Evolutionary conservation across 2,329 filamentous ascomycete genomes (phyloP), one percentile per base, ranked within the genome.

Genomic region (Fusarium xyrophilum): DNA sequence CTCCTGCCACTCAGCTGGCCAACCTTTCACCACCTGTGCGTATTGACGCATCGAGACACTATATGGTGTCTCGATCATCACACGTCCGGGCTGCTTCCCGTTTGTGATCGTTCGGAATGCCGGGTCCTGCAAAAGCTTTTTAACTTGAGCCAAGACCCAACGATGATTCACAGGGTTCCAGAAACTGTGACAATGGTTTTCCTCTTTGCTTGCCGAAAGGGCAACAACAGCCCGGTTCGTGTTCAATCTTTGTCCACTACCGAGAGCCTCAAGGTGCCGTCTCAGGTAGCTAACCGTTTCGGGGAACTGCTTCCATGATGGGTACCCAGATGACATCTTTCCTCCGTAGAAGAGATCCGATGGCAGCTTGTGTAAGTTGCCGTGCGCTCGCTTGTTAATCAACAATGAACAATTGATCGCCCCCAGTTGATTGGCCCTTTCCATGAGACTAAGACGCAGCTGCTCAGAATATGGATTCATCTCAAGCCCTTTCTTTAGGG

Each of bases 1-100:
- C 1, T 65, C 33, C 44, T 75, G 74, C 47, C 64, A 75, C 14
- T 74, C 67, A 2, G 50, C 15, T 0, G 77, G 76, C 70, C 78
- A 74, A 4, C 63, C 44, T 13, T 72, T 73, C 1, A 77, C 72
- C 1, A 76, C 67, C 1, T 70, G 58, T 6, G 70, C 58, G 55
- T 85, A 85, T 15, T 79, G 72, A 1, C 65, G 59, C 7, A 77
- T 72, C 0, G 82, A 77, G 0, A 78, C 73, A 21, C 78, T 80
- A 68, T 84, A 84, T 0, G 82, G 82, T 0, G 82, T 78, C 14
- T 82, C 75, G 3, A 84, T 78, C 58, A 85, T 75, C n/a, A 85
- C 78, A 0, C 73, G 78, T 0, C 82, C 82, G 0, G 73, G 73
- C 15, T 67, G 46, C 2, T 46, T 53, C 0, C 56, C 25, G 6